Evolutionary conservation across 2,329 filamentous ascomycete genomes (phyloP).

Genomic region (Xylaria sp.): DNA sequence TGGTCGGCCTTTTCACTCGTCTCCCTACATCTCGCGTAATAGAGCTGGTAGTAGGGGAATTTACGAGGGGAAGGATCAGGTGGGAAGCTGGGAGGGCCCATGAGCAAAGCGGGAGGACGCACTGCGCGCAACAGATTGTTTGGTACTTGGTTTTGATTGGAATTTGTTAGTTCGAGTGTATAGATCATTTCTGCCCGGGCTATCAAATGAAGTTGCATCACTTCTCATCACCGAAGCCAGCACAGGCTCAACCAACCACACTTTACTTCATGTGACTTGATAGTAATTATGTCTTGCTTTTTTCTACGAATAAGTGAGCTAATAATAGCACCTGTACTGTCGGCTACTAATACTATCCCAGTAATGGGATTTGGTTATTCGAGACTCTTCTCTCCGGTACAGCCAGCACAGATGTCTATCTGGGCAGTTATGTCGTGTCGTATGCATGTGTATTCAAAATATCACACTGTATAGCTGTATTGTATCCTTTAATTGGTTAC

Average conservation of each 20-base stretch:
- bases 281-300: neutral
- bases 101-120: constrained; percentile 31
- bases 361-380: neutral
- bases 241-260: neutral
- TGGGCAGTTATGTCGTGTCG: neutral
- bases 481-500: neutral
- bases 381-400: neutral
- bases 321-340: neutral
- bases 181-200: constrained; percentile 44
- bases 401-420: neutral
- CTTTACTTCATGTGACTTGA: neutral
- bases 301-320: neutral
- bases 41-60: constrained; percentile 43
- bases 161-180: constrained; percentile 45
- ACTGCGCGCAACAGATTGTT: constrained; percentile 48
- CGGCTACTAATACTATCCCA: neutral
- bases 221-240: constrained; percentile 33
- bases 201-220: constrained; percentile 42
- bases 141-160: constrained; percentile 40
- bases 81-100: constrained; percentile 12
- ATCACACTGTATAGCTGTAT: neutral
- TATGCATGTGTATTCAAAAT: neutral
- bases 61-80: constrained; percentile 28
- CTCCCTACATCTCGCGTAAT: constrained; percentile 39
- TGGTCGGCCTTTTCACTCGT: constrained; percentile 24